Conservation (phyloP, 2,329 filamentous ascomycete species). For the Graphilbum ipis-grandicollis region DNA sequence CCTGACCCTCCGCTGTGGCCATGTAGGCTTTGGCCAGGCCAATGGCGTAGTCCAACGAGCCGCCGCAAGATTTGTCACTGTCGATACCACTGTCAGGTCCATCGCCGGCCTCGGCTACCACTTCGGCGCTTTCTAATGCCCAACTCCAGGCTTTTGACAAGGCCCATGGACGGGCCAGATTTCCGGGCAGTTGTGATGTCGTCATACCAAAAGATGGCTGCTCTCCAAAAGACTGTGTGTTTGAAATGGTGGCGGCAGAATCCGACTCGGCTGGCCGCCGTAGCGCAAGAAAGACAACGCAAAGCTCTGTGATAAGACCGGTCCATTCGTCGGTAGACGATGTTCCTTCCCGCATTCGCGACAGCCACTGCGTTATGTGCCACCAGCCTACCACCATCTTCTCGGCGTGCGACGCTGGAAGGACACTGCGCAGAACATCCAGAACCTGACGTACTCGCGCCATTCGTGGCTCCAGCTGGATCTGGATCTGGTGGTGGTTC, state of each 20-base stretch:
- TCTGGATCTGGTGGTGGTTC: conserved; percentile 46
- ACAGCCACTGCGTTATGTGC: conserved; percentile 55
- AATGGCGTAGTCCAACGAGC: conserved; percentile 30
- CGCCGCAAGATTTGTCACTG: too few relatives aligned
- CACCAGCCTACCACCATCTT: conserved; percentile 55
- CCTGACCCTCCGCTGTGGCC: conserved; percentile 36
- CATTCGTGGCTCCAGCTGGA: conserved; percentile 48
- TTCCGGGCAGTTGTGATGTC: too few relatives aligned
- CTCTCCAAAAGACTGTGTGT: background rate
- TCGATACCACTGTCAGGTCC: too few relatives aligned
- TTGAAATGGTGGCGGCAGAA: background rate
- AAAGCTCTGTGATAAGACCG: conserved; percentile 43
- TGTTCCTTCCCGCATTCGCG: conserved; percentile 15
- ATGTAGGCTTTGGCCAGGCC: conserved; percentile 49
- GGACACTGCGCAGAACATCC: conserved; percentile 42
- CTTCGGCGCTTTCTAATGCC: conserved; percentile 6
- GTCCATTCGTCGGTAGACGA: conserved; percentile 47
- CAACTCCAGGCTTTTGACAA: conserved; percentile 8
- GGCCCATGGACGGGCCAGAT: background rate
- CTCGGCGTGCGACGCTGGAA: conserved; percentile 40
- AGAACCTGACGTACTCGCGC: conserved; percentile 44
- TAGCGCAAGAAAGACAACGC: conserved; percentile 37
- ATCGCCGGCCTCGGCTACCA: background rate
- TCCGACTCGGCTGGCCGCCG: background rate
- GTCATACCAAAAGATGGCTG: background rate